Evolutionary conservation across 768 basidiomycete species (phyloP), one percentile per base, ranked within the genome.

Genomic region (Naematelia encephala): DNA sequence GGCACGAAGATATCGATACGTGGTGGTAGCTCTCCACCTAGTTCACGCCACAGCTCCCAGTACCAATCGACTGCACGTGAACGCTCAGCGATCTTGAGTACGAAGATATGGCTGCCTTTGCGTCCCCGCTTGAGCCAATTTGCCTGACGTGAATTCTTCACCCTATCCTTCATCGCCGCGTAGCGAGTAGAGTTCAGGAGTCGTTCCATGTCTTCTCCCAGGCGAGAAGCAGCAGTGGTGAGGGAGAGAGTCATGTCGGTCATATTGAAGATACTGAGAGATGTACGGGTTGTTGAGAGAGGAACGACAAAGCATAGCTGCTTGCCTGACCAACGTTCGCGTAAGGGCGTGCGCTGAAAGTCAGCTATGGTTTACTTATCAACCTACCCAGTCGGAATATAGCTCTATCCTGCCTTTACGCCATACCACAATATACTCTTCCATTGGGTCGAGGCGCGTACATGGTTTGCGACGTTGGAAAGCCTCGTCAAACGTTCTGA

Each of bases 361-460:
- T n/a, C n/a, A n/a, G n/a, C n/a, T n/a, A n/a, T n/a, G n/a, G n/a
- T n/a, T n/a, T n/a, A n/a, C n/a, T n/a, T n/a, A n/a, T n/a, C n/a
- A n/a, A 79, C 86, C 59, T 65, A 91, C 91, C 81, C 89, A 85
- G 67, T 92, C 87, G 54, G 85, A 82, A 72, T 94, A 96, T 19
- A 97, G 78, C 73, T 97, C 91, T 42, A 97, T 77, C 50, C 82
- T 80, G 61, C 86, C 83, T 59, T 82, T 84, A 42, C 89, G 82
- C 88, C 91, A 96, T 10, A 85, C 86, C 0, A 94, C 91, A 59
- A 93, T 79, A 68, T 87, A 91, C 72, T 97, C 93, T 27, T 82
- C 83, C 83, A 87, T 87, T 25, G 84, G 83, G 68, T 87, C 85
- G 57, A 69, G 50, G 10, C 69, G 54, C 11, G 63, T 58, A 49